Evolutionary conservation across 176 grass and related monocot genomes (phyloP), one percentile per base, ranked within the genome.

Genomic region (Pontederia paniculata): DNA sequence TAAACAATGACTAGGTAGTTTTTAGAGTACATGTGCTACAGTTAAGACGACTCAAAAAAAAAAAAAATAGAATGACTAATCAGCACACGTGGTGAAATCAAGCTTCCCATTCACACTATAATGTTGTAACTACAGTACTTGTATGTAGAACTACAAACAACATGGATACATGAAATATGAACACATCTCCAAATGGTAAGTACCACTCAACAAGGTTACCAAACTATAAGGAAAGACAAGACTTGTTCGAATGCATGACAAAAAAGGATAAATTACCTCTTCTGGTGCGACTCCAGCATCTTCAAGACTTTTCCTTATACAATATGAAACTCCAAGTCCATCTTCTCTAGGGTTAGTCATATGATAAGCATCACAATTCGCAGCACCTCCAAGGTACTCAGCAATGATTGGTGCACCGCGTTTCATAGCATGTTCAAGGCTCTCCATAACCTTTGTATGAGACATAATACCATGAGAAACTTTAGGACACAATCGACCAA

Each of bases 331-430:
- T 65, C 83, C 77, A 52, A 77, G 21, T 20, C 83, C 83, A 52
- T 85, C 83, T 70, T 77, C 25, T 73, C 77, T 61, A 52, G 83
- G 83, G 60, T 85, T 65, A 51, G 83, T 86, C 83, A 86, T 67
- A 70, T 81, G 83, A 63, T 86, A 86, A 61, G 83, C 83, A 77
- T 86, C 83, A 70, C 83, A 86, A 49, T 73, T 86, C 48, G 80
- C 77, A 0, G 77, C 73, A 42, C 77, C 83, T 67, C 83, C 83
- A 48, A 86, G 64, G 37, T 77, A 86, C 54, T 86, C 83, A 48
- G 83, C 77, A 74, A 80, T 74, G 49, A 86, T 86, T 43, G 69
- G 83, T 42, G 73, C 74, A 62, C 52, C 70, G 19, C 83, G 73
- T 50, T 86, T 80, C 82, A 84, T 69, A 55, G 76, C 82, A 50